Conservation (phyloP, 768 basidiomycete genomes). For the Hydnomerulius pinastri region DNA sequence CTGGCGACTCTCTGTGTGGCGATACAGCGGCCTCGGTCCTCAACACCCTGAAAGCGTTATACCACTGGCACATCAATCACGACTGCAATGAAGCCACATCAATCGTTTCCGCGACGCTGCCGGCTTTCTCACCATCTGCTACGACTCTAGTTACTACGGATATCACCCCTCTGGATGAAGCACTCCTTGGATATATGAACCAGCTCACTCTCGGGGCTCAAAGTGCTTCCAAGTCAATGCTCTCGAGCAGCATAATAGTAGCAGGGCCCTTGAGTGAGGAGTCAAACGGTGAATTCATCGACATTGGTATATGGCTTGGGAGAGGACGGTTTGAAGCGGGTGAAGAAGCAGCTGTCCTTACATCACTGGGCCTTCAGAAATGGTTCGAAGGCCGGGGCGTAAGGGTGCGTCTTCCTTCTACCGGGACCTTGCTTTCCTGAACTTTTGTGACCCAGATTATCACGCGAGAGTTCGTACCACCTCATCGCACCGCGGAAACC, state of each 20-base stretch:
- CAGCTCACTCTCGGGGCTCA: conserved; percentile 42
- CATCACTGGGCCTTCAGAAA: conserved; percentile 33
- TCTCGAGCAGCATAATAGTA: conserved; percentile 55
- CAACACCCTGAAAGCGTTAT: conserved; percentile 13
- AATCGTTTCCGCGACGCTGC: background rate
- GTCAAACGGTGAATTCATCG: conserved; percentile 52
- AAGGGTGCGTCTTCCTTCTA: conserved; percentile 8
- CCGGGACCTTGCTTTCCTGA: conserved; percentile 8
- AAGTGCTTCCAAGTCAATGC: conserved; percentile 38
- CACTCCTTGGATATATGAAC: conserved; percentile 8
- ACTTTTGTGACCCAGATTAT: conserved; percentile 17
- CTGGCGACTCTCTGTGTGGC: background rate
- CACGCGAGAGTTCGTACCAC: conserved; percentile 14
- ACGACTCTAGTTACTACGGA: conserved; percentile 12
- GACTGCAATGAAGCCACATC: background rate
- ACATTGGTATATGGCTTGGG: conserved; percentile 56
- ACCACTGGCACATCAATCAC: background rate
- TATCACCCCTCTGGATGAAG: conserved; percentile 4
- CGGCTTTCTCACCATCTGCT: conserved; percentile 16
- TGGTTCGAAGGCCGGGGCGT: conserved; percentile 17
- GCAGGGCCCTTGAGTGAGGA: conserved; percentile 52
- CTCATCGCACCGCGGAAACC: conserved; percentile 9
- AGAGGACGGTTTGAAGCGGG: conserved; percentile 34
- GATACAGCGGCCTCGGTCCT: background rate
- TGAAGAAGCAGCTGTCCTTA: conserved; percentile 33